Evolutionary conservation across 2,329 filamentous ascomycete species (phyloP), one percentile per base, ranked within the genome.

Genomic region (Cladosporium halotolerans): DNA sequence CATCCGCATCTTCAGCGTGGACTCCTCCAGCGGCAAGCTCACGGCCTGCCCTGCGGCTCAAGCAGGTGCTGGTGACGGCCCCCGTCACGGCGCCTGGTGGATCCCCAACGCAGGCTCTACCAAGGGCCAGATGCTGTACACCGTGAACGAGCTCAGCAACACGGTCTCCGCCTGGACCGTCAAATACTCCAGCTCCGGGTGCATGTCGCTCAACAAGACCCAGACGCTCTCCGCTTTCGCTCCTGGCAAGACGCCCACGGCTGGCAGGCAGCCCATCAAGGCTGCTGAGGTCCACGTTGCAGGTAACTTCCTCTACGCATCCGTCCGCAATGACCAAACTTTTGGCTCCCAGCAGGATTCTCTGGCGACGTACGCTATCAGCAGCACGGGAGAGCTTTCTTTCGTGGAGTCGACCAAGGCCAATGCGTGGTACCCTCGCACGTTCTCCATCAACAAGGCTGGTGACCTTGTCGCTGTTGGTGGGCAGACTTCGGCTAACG

Each of bases 61-160:
- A n/a, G 60, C 60, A 9, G 45, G 39, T 14, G 47, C 63, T 7
- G 65, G 64, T 11, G 58, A 58, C 23, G 65, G 65, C 11, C 65
- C 65, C 7, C 58, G 65, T 9, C 65, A 67, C 51, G 63, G 57
- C 1, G 67, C 71, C 4, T 82, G 77, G 66, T 79, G 76, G 75
- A 44, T 44, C 11, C 51, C 51, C 13, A 46, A 36, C 10, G 51
- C 51, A 16, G 66, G 67, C 11, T 63, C 67, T 6, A 45, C 45
- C 31, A 40, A 43, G 10, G 52, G 55, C 18, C 50, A 53, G 31
- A 61, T 57, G 11, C 63, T 69, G 7, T 69, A 67, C 55, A 57
- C 67, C 23, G 63, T 63, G 18, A 68, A 70, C 49, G 68, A 70
- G 57, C 61, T 70, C 9, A 50, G 55, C 33, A 69, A 68, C 55